Base-by-base conservation (phyloP, 495 filamentous ascomycete genomes). In the Penicillium subrubescens region DNA sequence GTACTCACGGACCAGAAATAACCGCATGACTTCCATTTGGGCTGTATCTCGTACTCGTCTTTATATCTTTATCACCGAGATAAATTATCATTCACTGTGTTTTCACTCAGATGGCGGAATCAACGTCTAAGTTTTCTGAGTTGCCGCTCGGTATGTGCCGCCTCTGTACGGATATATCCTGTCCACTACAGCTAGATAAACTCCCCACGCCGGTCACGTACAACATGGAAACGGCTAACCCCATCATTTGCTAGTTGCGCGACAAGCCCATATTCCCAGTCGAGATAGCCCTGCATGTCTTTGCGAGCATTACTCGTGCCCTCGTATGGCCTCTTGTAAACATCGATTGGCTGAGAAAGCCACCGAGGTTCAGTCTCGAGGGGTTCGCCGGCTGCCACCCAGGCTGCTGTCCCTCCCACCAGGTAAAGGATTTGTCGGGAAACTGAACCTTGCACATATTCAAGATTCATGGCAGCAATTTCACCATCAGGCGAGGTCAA, bases 381-480 rank as follows among this genome's bases (percentile, higher is more conserved):
- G 1, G 69, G 14, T 57, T 64, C 12, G 1, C 64, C 69, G 19
- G 66, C 56, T 33, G 55, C 64, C n/a, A 63, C 48, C 71, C 71
- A 73, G 1, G 69, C 68, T 19, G 52, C 48, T 25, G 71, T 73
- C 17, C 71, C 71, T 14, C 71, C 71, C 0, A 34, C 43, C 14
- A 73, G 25, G 54, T 69, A 71, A 0, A 67, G 17, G 0, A 73
- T 27, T 17, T 65, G 33, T 46, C 64, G 66, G 8, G 64, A 58
- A 5, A 60, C 6, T 17, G 43, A 14, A 8, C 57, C 29, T 0
- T 56, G 63, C 19, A 44, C 66, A 23, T 61, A 27, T 2, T 69
- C 55, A 15, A 83, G 61, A 53, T 81, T 80, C 34, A 79, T 67
- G 7, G 77, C 82, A 2, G 76, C 71, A 25, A 81, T 51, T 31